These are phyloP conservation scores for Pythium vanterpoolii DNA, from an alignment of 352 stramenopile genomes.

Conservation along the genomic window DNA sequence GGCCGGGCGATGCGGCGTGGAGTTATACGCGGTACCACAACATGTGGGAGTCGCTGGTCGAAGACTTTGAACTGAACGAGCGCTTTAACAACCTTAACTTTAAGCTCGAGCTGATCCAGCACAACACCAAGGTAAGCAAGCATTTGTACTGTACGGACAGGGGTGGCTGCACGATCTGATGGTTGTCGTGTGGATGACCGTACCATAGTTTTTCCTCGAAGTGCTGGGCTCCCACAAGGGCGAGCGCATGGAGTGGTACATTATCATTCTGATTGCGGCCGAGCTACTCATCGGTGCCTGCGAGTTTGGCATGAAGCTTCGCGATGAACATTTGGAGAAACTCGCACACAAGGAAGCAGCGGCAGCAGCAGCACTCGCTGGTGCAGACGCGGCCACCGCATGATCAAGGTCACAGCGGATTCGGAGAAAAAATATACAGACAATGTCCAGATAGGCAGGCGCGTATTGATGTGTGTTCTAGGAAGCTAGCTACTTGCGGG, in stretches of 20 bases:
- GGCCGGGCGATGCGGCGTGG: slow-evolving; percentile 91
- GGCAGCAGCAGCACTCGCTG: background rate
- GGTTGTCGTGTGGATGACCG: slow-evolving; percentile 1
- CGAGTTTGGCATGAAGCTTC: slow-evolving; percentile 73
- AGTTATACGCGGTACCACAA: slow-evolving; percentile 94
- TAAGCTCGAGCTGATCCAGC: slow-evolving; percentile 96
- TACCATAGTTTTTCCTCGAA: slow-evolving; percentile 98
- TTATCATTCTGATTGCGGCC: slow-evolving; percentile 96
- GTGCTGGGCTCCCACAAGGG: slow-evolving; percentile 95
- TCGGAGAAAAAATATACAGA: background rate
- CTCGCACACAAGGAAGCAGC: slow-evolving; percentile 7
- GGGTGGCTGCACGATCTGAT: background rate
- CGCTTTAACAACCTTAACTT: slow-evolving; percentile 97
- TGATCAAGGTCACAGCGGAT: background rate
- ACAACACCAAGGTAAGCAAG: slow-evolving; percentile 95
- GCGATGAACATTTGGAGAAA: slow-evolving; percentile 31
- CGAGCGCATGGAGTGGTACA: slow-evolving; percentile 95
- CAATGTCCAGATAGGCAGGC: background rate
- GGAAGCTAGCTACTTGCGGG: slow-evolving; percentile 30
- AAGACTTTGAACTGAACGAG: slow-evolving; percentile 94
- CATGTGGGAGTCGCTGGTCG: slow-evolving; percentile 84
- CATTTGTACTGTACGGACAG: background rate
- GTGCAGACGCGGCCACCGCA: background rate
- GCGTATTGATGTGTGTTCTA: background rate
- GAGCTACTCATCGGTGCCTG: slow-evolving; percentile 92